Conservation (phyloP, 495 filamentous ascomycete genomes). For the Aspergillus bridgeri region DNA sequence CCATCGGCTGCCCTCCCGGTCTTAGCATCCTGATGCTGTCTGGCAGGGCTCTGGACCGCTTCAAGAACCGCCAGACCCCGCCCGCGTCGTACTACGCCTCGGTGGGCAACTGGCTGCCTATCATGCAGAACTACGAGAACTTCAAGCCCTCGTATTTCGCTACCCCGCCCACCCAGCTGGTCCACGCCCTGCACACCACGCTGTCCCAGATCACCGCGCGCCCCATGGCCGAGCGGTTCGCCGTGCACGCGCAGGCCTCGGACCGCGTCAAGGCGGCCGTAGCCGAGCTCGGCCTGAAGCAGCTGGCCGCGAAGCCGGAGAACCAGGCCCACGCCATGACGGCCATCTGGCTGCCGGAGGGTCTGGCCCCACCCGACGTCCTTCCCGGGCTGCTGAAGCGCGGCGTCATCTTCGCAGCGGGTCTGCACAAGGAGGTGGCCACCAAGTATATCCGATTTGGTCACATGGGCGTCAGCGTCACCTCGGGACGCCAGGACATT, state of each 20-base stretch:
- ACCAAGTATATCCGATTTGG: conserved; percentile 73
- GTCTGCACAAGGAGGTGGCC: conserved; percentile 84
- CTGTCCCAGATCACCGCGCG: conserved; percentile 77
- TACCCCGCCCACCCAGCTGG: conserved; percentile 88
- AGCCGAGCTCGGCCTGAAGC: conserved; percentile 74
- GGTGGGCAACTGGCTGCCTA: conserved; percentile 95
- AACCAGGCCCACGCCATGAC: conserved; percentile 98
- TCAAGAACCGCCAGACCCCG: conserved; percentile 73
- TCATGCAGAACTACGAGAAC: conserved; percentile 98
- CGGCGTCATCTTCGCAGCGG: conserved; percentile 90
- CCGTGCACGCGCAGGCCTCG: conserved; percentile 68
- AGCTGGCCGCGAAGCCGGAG: conserved; percentile 77
- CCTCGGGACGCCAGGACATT: conserved; percentile 60
- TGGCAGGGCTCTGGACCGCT: conserved; percentile 78
- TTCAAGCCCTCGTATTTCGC: conserved; percentile 97
- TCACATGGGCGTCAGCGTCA: conserved; percentile 94
- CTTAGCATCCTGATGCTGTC: conserved; percentile 90
- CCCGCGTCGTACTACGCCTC: conserved; percentile 88
- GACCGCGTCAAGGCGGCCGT: conserved; percentile 80
- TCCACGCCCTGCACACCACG: conserved; percentile 93
- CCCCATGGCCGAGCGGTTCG: conserved; percentile 76
- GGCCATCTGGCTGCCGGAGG: conserved; percentile 89
- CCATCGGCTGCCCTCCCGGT: conserved; percentile 90
- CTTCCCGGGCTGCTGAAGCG: conserved; percentile 84
- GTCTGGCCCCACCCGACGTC: conserved; percentile 71